phyloP scores from a whole-genome alignment of 768 basidiomycete species.

The Neoboletus magnificus region DNA sequence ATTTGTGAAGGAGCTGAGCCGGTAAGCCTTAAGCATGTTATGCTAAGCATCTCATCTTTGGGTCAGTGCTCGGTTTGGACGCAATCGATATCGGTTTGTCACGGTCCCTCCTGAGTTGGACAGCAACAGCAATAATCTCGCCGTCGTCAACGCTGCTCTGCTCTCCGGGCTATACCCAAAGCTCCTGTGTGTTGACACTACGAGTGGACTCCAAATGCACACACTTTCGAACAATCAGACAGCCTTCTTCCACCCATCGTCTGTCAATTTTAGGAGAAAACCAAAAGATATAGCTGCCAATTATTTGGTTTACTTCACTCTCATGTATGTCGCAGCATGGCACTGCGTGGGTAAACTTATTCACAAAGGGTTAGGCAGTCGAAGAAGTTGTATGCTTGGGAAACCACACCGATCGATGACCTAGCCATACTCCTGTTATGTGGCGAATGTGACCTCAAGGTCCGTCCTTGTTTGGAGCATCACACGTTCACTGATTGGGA shows the following conservation, averaged over 20 bases:
- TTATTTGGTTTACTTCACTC: slow-evolving; percentile 80
- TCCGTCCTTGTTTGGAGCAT: slow-evolving; percentile 26
- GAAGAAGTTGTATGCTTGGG: slow-evolving; percentile 91
- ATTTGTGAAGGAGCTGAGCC: slow-evolving; percentile 67
- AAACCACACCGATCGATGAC: slow-evolving; percentile 87
- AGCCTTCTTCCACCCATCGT: slow-evolving; percentile 84
- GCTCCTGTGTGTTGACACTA: slow-evolving; percentile 66
- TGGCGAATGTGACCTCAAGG: slow-evolving; percentile 90
- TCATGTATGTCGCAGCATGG: slow-evolving; percentile 55
- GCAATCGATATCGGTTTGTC: slow-evolving; percentile 74
- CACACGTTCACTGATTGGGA: slow-evolving; percentile 2
- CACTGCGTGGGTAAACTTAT: neutral
- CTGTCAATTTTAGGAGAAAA: slow-evolving; percentile 78
- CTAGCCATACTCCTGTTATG: slow-evolving; percentile 78
- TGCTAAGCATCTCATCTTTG: slow-evolving; percentile 2
- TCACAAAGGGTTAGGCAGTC: slow-evolving; percentile 65
- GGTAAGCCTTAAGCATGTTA: slow-evolving; percentile 36
- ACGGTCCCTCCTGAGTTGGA: slow-evolving; percentile 69
- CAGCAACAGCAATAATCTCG: slow-evolving; percentile 58
- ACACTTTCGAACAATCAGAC: slow-evolving; percentile 81
- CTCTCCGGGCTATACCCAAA: slow-evolving; percentile 90
- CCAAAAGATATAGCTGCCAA: slow-evolving; percentile 69
- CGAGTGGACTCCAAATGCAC: slow-evolving; percentile 54
- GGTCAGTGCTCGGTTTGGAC: slow-evolving; percentile 67
- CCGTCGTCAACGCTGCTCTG: slow-evolving; percentile 76